Evolutionary conservation across 2,329 filamentous ascomycete species (phyloP).

Genomic region (Colletotrichum tanaceti): DNA sequence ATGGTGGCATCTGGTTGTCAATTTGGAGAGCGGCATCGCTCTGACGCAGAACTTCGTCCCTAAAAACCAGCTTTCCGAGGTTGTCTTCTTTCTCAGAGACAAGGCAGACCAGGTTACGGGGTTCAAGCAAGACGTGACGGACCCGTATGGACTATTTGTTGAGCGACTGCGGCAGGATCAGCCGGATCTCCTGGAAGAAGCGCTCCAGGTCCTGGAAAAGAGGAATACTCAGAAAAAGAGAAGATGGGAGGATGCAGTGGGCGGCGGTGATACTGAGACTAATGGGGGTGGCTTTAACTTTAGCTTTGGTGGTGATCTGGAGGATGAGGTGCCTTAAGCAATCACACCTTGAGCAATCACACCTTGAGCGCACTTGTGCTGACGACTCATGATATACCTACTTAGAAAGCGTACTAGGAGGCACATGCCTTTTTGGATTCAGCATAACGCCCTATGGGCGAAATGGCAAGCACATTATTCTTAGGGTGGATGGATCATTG

Average conservation of each 20-base stretch:
- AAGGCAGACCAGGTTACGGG: slow-evolving; percentile 89
- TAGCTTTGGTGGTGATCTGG: slow-evolving; percentile 62
- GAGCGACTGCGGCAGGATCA: slow-evolving; percentile 71
- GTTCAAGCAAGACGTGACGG: slow-evolving; percentile 76
- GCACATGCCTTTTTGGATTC: neutral
- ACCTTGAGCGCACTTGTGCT: neutral
- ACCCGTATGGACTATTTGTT: slow-evolving; percentile 82
- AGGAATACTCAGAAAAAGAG: slow-evolving; percentile 76
- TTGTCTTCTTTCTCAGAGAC: slow-evolving; percentile 82
- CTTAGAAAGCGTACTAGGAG: neutral
- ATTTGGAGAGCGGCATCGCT: slow-evolving; percentile 85
- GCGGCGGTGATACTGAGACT: slow-evolving; percentile 53
- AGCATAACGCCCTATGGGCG: neutral
- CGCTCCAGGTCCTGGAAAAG: slow-evolving; percentile 72
- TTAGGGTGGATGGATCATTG: too few relatives aligned
- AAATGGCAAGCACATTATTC: neutral
- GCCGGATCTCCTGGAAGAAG: slow-evolving; percentile 75
- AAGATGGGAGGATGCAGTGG: slow-evolving; percentile 86
- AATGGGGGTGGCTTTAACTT: slow-evolving; percentile 62
- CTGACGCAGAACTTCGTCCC: slow-evolving; percentile 97
- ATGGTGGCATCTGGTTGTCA: slow-evolving; percentile 97
- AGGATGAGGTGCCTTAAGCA: slow-evolving; percentile 52
- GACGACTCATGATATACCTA: neutral
- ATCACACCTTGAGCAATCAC: too few relatives aligned
- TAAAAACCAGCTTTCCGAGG: slow-evolving; percentile 75